Evolutionary conservation across 495 filamentous ascomycete species (phyloP), one percentile per base, ranked within the genome.

Genomic region (Penicillium atrosanguineum): DNA sequence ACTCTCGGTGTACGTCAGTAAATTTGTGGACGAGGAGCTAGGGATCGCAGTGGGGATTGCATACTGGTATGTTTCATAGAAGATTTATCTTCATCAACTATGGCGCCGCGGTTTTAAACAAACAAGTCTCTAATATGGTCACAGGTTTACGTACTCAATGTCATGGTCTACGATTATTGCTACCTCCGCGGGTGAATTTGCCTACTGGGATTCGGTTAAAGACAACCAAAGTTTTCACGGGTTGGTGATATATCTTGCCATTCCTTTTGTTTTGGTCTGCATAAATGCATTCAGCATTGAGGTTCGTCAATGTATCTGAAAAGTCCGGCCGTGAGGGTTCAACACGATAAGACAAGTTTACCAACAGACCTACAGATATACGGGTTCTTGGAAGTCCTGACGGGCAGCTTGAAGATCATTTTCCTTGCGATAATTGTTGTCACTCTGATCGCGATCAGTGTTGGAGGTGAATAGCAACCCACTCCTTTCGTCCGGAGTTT

Each of bases 21-120:
- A 69, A 23, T 81, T 79, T 57, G 72, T 80, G 9, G 78, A 82
- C 45, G 57, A 58, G 11, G 75, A 77, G 9, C 56, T 82, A 39
- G 77, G 75, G 0, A 75, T 72, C 21, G 68, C 69, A 8, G 69
- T 79, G 7, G 76, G 76, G 12, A 54, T 74, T 16, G 64, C 68
- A 42, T 80, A 82, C 54, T 81, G 77, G 79, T 79, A 51, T 8
- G 46, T 36, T 3, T 12, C 4, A 38, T 14, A 11, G 36, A 12
- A 38, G n/a, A 38, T 16, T 11, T 6, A 4, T 16, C 36, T 38
- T n/a, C n/a, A n/a, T n/a, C n/a, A n/a, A n/a, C n/a, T n/a, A n/a
- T n/a, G n/a, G n/a, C n/a, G n/a, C n/a, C n/a, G n/a, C n/a, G n/a
- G n/a, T n/a, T n/a, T n/a, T n/a, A n/a, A n/a, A n/a, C n/a, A 16